Percentiles rank a stretch among this genome's conserved stretches.
phyloP scores from a whole-genome alignment of 176 grass and related monocot genomes.

The Carex pumila region DNA sequence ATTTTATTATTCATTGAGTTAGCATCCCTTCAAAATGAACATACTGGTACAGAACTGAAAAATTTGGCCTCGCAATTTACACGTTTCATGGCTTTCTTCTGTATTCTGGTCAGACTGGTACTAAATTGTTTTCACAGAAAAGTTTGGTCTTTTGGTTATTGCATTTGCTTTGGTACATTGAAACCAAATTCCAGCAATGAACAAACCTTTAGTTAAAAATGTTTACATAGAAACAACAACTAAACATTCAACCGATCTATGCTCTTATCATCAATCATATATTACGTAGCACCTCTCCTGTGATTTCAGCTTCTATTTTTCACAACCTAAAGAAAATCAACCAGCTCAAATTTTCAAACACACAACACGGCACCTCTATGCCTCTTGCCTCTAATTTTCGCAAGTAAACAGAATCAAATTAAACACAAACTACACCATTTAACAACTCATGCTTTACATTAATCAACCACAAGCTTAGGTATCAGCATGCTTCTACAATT shows the following conservation, averaged over 20 bases:
- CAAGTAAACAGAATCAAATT: not conserved
- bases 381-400: not conserved
- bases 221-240: not conserved
- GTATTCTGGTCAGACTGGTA: not conserved
- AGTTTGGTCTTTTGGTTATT: not conserved
- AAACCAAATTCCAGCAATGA: not conserved
- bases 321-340: not conserved
- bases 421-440: not conserved
- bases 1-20: too few relatives aligned
- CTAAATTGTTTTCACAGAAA: not conserved
- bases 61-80: too few relatives aligned
- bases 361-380: not conserved
- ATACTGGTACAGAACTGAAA: too few relatives aligned
- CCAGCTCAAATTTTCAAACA: not conserved
- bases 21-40: too few relatives aligned
- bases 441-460: slow-evolving; percentile 42
- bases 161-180: not conserved
- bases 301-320: not conserved
- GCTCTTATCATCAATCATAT: not conserved
- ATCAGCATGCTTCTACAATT: slow-evolving; percentile 53
- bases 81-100: too few relatives aligned
- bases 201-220: not conserved
- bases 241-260: not conserved
- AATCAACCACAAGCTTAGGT: not conserved
- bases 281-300: too few relatives aligned